These are phyloP conservation scores for Rhizoctonia solani DNA, from an alignment of 1,284 basidiomycete species.

Conservation along the genomic window DNA sequence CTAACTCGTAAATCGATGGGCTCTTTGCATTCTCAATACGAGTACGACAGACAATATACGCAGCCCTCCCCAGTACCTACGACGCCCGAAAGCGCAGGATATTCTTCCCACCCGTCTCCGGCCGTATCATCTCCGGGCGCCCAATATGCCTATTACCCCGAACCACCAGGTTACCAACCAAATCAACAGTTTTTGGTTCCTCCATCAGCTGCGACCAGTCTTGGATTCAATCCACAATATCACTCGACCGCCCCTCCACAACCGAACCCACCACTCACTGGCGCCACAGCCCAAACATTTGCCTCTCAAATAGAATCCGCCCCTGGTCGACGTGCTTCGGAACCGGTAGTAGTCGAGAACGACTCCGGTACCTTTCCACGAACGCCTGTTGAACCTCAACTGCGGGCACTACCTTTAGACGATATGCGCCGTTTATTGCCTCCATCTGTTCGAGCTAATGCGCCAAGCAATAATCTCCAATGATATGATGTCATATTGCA, in stretches of 20 bases:
- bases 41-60: background rate
- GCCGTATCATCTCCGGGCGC: background rate
- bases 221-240: background rate
- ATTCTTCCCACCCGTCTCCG: slow-evolving; percentile 13
- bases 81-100: background rate
- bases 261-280: slow-evolving; percentile 17
- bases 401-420: slow-evolving; percentile 17
- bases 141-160: slow-evolving; percentile 23
- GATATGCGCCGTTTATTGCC: slow-evolving; percentile 23
- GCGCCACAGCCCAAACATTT: slow-evolving; percentile 22
- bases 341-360: slow-evolving; percentile 2
- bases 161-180: background rate
- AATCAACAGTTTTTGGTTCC: slow-evolving; percentile 20
- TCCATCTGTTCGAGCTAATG: slow-evolving; percentile 24
- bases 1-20: background rate
- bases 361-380: slow-evolving; percentile 29
- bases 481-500: no score
- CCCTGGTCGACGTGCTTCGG: background rate
- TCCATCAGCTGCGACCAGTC: slow-evolving; percentile 5
- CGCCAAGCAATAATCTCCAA: no score
- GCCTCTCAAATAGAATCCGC: background rate
- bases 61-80: slow-evolving; percentile 6
- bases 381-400: slow-evolving; percentile 32
- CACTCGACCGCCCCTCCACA: background rate
- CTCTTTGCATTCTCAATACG: background rate